Evolutionary conservation across 2,329 filamentous ascomycete species (phyloP), one percentile per base, ranked within the genome.

Genomic region (Colletotrichum neosansevieriae): DNA sequence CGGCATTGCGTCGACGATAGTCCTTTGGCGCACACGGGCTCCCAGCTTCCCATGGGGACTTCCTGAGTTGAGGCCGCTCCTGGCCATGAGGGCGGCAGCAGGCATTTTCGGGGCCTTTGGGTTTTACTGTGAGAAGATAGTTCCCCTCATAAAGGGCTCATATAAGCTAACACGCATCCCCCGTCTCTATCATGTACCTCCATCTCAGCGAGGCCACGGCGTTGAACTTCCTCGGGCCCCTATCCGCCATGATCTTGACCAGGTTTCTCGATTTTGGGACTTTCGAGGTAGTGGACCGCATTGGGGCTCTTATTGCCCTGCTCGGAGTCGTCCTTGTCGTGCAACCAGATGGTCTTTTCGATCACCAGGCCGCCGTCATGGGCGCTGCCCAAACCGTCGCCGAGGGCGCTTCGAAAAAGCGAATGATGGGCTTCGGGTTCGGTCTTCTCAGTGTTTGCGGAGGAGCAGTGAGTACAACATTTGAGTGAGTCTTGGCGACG

Each of bases 121-220:
- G 0, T 68, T 68, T 9, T 68, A 58, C 44, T 68, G 65, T 68
- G 51, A 68, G 64, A 11, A 10, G 17, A 6, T 3, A 15, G 10
- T 2, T 5, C 0, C 2, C 15, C 11, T 21, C 1, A 13, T 34
- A 3, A 2, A 32, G 2, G 10, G 9, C 24, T 10, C n/a, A n/a
- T 21, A 12, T 6, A 6, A 11, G 11, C 21, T 64, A 3, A 58
- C 29, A 17, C 1, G n/a, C 15, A 7, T 5, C 40, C 15, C 58
- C 15, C 58, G 65, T 68, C 38, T 68, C 65, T 4, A 64, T 68
- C 21, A 68, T 64, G 60, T 59, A 64, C 13, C 65, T 68, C 3
- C 64, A 54, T 11, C 65, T 68, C 6, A 68, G 65, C 40, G 65
- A 68, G 32, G 65, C 65, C 7, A 68, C 60, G 4, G 65, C 65